Base-by-base conservation (phyloP, 2,329 filamentous ascomycete genomes). In the Penicillium sp. region DNA sequence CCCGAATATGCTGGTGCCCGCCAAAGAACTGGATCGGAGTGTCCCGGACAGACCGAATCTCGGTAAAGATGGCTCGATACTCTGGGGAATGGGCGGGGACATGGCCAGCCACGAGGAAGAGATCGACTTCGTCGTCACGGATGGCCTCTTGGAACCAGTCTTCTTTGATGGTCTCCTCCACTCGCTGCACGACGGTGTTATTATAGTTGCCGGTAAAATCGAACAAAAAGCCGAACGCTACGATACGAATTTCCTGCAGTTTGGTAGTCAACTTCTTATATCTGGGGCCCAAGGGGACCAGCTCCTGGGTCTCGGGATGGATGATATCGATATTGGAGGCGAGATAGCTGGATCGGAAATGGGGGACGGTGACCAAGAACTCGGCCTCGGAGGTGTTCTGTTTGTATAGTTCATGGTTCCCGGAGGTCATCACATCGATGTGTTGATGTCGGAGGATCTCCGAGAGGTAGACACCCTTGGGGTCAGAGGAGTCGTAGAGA, bases 341-440 rank as follows among this genome's bases (percentile, higher is more conserved):
- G 18, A 97, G 78, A 64, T 97, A 97, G 55, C 83, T 87, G 33
- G 86, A 84, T 51, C 84, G 84, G 75, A 91, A 97, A 68, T 91
- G 89, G 2, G 91, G 91, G 1, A 96, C 89, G 0, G 91, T 96
- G 50, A 84, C 83, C 51, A 86, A 80, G 69, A 89, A 90, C 71
- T 97, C 94, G 56, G 87, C 83, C 48, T 89, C 84, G 18, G 91
- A 89, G 0, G 92, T 90, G 58, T 87, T 87, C 52, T 83, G 78
- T 64, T 91, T 85, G 79, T 99, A 99, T 11, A 99, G 83, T 77
- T 99, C 94, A 76, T 99, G 94, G 67, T 99, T 99, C 46, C 94
- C 94, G 1, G 88, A 88, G 64, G 87, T 93, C 44, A 97, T 82
- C 23, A 96, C 77, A 69, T 97, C 93, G 62, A 97, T 86, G 39